phyloP scores from a whole-genome alignment of 495 filamentous ascomycete genomes.

The Podospora bellae-mahoneyi region DNA sequence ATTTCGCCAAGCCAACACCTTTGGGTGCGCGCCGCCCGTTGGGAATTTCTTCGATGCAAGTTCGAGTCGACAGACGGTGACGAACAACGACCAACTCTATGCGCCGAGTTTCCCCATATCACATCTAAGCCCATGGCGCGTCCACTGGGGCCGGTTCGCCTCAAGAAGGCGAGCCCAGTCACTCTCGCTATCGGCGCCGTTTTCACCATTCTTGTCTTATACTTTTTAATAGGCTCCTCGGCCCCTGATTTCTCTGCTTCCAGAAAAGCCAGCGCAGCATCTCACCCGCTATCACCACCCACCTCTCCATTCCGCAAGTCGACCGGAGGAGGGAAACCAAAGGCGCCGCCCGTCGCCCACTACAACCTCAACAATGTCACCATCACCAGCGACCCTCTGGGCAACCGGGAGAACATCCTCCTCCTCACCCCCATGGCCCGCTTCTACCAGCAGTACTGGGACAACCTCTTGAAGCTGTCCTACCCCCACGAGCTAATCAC shows the following conservation, averaged over 20 bases:
- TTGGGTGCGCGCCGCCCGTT: background rate
- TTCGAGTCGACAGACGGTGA: background rate
- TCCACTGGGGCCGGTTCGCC: slow-evolving; percentile 54
- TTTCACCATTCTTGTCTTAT: slow-evolving; percentile 53
- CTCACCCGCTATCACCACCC: slow-evolving; percentile 75
- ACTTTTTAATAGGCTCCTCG: slow-evolving; percentile 49
- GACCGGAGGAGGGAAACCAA: slow-evolving; percentile 53
- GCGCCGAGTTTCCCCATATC: slow-evolving; percentile 23
- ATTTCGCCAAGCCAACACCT: background rate
- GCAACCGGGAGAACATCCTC: slow-evolving; percentile 79
- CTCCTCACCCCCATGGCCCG: slow-evolving; percentile 88
- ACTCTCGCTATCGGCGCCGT: slow-evolving; percentile 49
- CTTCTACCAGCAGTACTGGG: slow-evolving; percentile 95
- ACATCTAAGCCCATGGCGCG: slow-evolving; percentile 43
- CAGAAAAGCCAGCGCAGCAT: slow-evolving; percentile 55
- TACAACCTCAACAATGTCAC: slow-evolving; percentile 95
- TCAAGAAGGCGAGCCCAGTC: slow-evolving; percentile 52
- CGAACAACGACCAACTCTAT: slow-evolving; percentile 19
- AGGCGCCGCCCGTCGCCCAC: slow-evolving; percentile 84
- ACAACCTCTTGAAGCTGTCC: slow-evolving; percentile 76
- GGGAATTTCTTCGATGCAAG: slow-evolving; percentile 1
- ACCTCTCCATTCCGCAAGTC: slow-evolving; percentile 77
- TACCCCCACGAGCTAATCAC: slow-evolving; percentile 95
- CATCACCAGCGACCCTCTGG: slow-evolving; percentile 66
- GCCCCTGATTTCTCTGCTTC: slow-evolving; percentile 39